A percentile compares a stretch with the other conserved stretches of the same genome.
Evolutionary conservation across 2,329 filamentous ascomycete species (phyloP).

Genomic region (Fusarium humuli): DNA sequence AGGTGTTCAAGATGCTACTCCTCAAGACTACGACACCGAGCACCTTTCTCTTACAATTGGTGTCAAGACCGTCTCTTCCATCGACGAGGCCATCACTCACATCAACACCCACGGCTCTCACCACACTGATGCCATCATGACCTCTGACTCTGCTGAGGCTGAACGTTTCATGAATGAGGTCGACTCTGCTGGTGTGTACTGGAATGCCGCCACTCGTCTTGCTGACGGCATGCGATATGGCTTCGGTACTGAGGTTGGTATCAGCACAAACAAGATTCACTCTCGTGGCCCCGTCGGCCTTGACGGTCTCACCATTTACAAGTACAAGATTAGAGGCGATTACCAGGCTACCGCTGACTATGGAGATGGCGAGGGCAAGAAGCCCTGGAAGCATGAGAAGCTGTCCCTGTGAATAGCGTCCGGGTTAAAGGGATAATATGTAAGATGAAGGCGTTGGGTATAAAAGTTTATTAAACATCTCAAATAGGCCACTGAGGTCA

Average conservation of each 20-base stretch:
- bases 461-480: slow-evolving; percentile 24
- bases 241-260: slow-evolving; percentile 97
- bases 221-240: slow-evolving; percentile 97
- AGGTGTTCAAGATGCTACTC: slow-evolving; percentile 72
- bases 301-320: slow-evolving; percentile 96
- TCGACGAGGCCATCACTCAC: slow-evolving; percentile 82
- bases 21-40: slow-evolving; percentile 86
- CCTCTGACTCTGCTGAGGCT: slow-evolving; percentile 73
- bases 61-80: slow-evolving; percentile 78
- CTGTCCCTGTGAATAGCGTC: slow-evolving; percentile 54
- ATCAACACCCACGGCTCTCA: slow-evolving; percentile 94
- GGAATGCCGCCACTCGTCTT: slow-evolving; percentile 95
- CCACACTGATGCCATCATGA: slow-evolving; percentile 94
- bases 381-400: slow-evolving; percentile 69
- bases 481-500: slow-evolving; percentile 6
- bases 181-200: slow-evolving; percentile 93
- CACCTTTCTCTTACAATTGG: slow-evolving; percentile 88
- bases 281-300: slow-evolving; percentile 91
- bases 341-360: slow-evolving; percentile 88
- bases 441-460: slow-evolving; percentile 30
- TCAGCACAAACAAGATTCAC: slow-evolving; percentile 99
- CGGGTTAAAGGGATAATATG: not conserved
- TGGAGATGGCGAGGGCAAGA: slow-evolving; percentile 70
- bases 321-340: slow-evolving; percentile 87
- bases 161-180: slow-evolving; percentile 86